Evolutionary conservation across 306 rosid species (phyloP).

Genomic region (Dalbergia cochinchinensis): DNA sequence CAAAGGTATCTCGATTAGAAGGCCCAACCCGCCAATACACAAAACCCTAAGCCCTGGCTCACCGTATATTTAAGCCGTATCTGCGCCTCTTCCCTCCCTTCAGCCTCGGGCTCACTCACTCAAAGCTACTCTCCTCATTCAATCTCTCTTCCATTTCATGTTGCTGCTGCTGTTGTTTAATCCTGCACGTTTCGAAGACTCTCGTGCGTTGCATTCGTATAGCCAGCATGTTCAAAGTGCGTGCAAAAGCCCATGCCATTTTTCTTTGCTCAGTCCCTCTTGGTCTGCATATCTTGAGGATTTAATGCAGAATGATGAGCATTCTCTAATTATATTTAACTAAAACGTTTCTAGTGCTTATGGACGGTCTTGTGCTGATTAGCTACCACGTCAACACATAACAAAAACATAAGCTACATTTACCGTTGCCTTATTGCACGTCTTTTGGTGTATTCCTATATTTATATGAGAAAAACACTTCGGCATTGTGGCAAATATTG

Average conservation of each 20-base stretch:
- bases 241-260: constrained; percentile 69
- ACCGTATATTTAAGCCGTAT: constrained; percentile 11
- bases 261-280: constrained; percentile 49
- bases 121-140: not conserved
- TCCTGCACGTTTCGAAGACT: constrained; percentile 86
- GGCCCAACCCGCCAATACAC: constrained; percentile 39
- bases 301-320: constrained; percentile 55
- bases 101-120: not conserved
- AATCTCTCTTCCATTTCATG: not conserved
- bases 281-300: constrained; percentile 42
- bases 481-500: constrained; percentile 49
- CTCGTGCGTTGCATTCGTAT: constrained; percentile 33
- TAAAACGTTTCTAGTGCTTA: constrained; percentile 53
- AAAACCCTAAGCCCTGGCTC: constrained; percentile 64
- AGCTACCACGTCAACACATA: constrained; percentile 58
- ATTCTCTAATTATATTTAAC: constrained; percentile 19
- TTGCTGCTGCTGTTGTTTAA: not conserved
- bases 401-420: constrained; percentile 75
- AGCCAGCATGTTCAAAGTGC: constrained; percentile 70
- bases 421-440: constrained; percentile 42
- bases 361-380: constrained; percentile 74
- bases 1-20: not conserved
- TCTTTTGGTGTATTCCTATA: constrained; percentile 21
- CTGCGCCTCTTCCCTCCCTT: not conserved
- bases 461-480: constrained; percentile 21